These are phyloP conservation scores for Spinellus fusiger DNA, from an alignment of 192 early-diverging fungal species.

Conservation along the genomic window DNA sequence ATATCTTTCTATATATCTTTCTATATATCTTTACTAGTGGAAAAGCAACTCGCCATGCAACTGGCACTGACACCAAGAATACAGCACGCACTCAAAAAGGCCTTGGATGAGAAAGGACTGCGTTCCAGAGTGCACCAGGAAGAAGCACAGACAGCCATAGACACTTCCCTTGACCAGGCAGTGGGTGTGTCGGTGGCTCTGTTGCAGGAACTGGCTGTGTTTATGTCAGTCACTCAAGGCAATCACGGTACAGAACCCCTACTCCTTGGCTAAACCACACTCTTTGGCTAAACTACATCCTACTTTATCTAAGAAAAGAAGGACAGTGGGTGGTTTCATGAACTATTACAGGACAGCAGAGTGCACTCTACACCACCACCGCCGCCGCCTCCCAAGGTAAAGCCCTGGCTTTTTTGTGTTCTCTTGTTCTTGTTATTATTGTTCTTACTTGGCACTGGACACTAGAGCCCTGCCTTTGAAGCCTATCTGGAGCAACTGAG, in stretches of 20 bases:
- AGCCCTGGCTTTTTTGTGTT: too few relatives aligned
- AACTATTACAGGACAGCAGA: slow-evolving; percentile 5
- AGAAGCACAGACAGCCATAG: neutral
- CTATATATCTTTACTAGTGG: too few relatives aligned
- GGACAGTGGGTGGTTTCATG: slow-evolving; percentile 14
- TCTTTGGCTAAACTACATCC: too few relatives aligned
- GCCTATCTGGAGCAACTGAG: slow-evolving; percentile 19
- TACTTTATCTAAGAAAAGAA: too few relatives aligned
- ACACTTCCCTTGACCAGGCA: too few relatives aligned
- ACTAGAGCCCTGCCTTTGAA: slow-evolving; percentile 17
- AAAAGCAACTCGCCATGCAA: too few relatives aligned
- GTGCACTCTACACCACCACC: slow-evolving; percentile 13
- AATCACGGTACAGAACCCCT: neutral
- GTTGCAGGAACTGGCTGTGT: neutral
- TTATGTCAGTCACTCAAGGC: neutral
- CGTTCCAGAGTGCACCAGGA: neutral
- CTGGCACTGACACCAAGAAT: neutral
- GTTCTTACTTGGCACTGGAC: neutral
- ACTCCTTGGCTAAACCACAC: too few relatives aligned
- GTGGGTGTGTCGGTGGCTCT: neutral
- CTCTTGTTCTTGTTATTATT: too few relatives aligned
- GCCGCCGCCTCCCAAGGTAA: slow-evolving; percentile 5
- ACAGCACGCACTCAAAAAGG: neutral
- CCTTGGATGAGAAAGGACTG: neutral
- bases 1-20: too few relatives aligned